phyloP scores from a whole-genome alignment of 2,329 filamentous ascomycete genomes.

The Pseudogymnoascus sp. region DNA sequence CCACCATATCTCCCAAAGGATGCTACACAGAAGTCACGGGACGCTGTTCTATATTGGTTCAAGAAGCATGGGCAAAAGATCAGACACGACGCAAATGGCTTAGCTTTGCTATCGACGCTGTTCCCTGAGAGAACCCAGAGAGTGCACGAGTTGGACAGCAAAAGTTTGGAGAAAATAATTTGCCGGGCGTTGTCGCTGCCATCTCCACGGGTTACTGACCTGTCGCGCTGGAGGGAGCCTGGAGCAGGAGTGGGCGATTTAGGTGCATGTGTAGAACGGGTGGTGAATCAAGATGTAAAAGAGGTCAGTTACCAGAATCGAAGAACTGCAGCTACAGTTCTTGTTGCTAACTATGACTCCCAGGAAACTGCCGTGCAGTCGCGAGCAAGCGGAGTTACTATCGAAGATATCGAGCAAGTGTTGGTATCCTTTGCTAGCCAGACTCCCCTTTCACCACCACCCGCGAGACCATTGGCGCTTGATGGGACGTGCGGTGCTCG shows the following conservation, averaged over 20 bases:
- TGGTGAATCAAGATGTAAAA: constrained; percentile 53
- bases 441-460: constrained; percentile 57
- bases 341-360: background rate
- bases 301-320: constrained; percentile 20
- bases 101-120: constrained; percentile 67
- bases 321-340: background rate
- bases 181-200: constrained; percentile 61
- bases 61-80: constrained; percentile 52
- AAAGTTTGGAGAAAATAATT: constrained; percentile 60
- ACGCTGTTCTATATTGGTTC: constrained; percentile 64
- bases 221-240: constrained; percentile 56
- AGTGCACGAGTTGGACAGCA: constrained; percentile 62
- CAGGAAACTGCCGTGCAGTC: constrained; percentile 13
- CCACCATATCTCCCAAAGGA: constrained; percentile 34
- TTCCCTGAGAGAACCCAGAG: constrained; percentile 74
- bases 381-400: constrained; percentile 42
- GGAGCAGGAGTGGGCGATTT: constrained; percentile 56
- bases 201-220: constrained; percentile 50
- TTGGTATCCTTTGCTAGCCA: constrained; percentile 62
- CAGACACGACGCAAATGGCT: constrained; percentile 49
- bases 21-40: constrained; percentile 48
- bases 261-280: constrained; percentile 61
- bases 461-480: constrained; percentile 20
- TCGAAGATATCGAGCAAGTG: constrained; percentile 66
- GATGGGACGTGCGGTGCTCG: constrained; percentile 4